A percentile compares a stretch with the other conserved stretches of the same genome.
Conservation (phyloP, 2,329 filamentous ascomycete genomes). For the Chaetomiaceae sp. region DNA sequence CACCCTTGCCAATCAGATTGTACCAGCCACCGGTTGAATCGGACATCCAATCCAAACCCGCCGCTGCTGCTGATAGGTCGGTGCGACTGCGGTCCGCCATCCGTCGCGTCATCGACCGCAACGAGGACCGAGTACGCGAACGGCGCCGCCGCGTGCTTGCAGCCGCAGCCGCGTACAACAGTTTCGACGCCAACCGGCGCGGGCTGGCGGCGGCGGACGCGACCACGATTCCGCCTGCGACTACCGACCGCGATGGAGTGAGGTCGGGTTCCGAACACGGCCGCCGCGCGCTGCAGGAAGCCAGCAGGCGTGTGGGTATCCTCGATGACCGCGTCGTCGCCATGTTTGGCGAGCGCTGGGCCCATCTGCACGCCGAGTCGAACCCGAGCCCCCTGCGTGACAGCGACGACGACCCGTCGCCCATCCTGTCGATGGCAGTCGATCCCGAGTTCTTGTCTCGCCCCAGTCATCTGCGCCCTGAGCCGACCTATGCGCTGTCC, state of each 20-base stretch:
- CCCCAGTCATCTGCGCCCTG: conserved; percentile 6
- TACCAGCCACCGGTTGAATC: conserved; percentile 31
- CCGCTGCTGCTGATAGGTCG: conserved; percentile 24
- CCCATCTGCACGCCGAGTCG: conserved; percentile 26
- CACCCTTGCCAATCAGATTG: conserved; percentile 25
- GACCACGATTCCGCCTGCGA: background rate
- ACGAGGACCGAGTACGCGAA: conserved; percentile 20
- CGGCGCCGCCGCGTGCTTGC: conserved; percentile 23
- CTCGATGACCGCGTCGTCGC: conserved; percentile 20
- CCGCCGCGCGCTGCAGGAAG: conserved; percentile 8
- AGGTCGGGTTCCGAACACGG: conserved; percentile 4
- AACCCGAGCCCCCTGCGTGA: conserved; percentile 16
- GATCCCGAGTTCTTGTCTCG: conserved; percentile 16
- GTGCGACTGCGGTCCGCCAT: conserved; percentile 28
- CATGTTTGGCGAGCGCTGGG: conserved; percentile 27
- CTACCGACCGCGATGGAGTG: conserved; percentile 1
- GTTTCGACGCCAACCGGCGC: conserved; percentile 1
- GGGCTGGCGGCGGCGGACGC: background rate
- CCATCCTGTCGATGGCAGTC: conserved; percentile 14
- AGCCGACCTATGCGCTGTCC: conserved; percentile 20
- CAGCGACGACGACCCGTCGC: conserved; percentile 4
- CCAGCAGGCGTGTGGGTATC: background rate
- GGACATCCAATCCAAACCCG: conserved; percentile 27
- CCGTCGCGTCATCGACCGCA: conserved; percentile 21
- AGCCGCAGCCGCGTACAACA: conserved; percentile 10